Percentiles rank a stretch among this genome's conserved stretches.
Conservation (phyloP, 176 grass and related monocot genomes). For the Ananas comosus region DNA sequence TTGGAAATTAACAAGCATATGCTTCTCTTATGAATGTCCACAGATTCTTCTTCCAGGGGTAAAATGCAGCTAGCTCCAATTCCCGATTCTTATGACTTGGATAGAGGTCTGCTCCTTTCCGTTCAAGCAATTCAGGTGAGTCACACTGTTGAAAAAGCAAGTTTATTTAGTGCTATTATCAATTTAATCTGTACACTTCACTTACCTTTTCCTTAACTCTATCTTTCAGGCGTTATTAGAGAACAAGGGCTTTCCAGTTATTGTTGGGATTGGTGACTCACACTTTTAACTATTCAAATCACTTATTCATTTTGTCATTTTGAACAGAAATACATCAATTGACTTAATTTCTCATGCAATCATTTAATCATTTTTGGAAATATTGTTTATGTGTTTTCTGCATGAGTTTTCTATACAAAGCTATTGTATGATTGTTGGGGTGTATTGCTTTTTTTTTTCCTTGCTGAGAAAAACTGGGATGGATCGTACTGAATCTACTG, state of each 20-base stretch:
- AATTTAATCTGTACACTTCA: background rate
- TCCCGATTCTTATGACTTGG: conserved; percentile 91
- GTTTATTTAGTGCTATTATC: background rate
- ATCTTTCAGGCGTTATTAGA: conserved; percentile 79
- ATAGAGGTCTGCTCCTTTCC: conserved; percentile 90
- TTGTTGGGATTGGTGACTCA: conserved; percentile 79
- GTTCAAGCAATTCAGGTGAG: conserved; percentile 96
- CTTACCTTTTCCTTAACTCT: background rate
- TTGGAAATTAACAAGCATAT: background rate
- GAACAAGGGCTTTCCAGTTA: conserved; percentile 96
- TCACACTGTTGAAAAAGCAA: background rate
- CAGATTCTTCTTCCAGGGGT: conserved; percentile 83
- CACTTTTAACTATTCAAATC: conserved; percentile 1
- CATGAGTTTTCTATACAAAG: background rate
- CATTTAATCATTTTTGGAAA: conserved; percentile 2
- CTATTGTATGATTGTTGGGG: background rate
- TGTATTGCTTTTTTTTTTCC: background rate
- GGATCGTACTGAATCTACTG: too few relatives aligned
- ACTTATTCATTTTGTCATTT: background rate
- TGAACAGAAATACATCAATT: background rate
- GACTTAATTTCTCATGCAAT: conserved; percentile 3
- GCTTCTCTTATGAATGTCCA: conserved; percentile 27
- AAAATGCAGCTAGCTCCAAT: conserved; percentile 64
- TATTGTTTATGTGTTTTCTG: background rate
- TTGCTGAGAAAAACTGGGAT: too few relatives aligned